Base-by-base conservation (phyloP, 1,139 yeast genomes). In the Yamadazyma songkhlaensis region DNA sequence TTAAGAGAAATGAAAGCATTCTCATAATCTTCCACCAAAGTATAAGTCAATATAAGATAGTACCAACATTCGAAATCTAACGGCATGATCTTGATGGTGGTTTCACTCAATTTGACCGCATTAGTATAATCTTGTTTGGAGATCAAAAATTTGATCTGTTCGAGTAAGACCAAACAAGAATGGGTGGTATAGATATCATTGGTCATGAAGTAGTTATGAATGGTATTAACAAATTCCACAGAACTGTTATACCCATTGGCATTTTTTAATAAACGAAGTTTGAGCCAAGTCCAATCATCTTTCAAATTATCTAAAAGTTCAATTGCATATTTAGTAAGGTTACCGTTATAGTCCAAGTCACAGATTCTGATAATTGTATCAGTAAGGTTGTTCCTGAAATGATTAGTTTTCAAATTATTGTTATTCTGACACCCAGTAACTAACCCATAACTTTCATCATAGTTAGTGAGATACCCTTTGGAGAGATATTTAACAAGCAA, bases 11-110 rank as follows among this genome's bases (percentile, higher is more conserved):
- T 42, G 13, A 70, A 47, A 0, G 74, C 74, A 31, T 49, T 50
- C 29, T 49, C 51, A 42, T 51, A 60, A 36, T 68, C 57, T n/a
- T 54, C 53, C 2, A 40, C 45, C 32, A 69, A 46, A 10, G 67
- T 50, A 41, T 68, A 64, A 41, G 68, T 57, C 25, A 68, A 50
- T 3, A 66, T 55, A 26, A 70, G 51, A 29, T 53, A 49, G 45
- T 54, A 62, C 75, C 76, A 70, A 31, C 66, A 56, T 24, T 69
- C 74, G 39, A 62, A 70, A 43, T 70, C 75, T 29, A 68, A 56
- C 5, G 74, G 74, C 25, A 69, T 48, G 4, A 67, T 54, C 23
- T 54, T 46, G 8, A 68, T 57, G 13, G 67, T 54, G 15, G 53
- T 54, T 37, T 62, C 50, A 9, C 74, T 64, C 12, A 68, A 47